Percentiles rank a stretch among this genome's conserved stretches.
Evolutionary conservation across 257 asterid genomes (phyloP).

Genomic region (Misopates orontium): DNA sequence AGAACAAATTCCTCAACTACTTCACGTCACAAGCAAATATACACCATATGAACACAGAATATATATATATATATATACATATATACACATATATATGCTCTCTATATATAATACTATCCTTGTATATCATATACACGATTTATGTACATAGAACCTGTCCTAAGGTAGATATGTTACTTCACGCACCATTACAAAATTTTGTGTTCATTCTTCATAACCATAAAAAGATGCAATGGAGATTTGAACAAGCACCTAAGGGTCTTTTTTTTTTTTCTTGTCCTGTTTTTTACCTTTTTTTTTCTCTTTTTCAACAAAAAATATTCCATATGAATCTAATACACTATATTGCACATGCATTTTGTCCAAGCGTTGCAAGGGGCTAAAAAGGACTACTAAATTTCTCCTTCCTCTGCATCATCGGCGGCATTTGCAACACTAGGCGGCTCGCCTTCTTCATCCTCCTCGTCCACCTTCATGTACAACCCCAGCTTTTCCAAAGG

Average conservation of each 20-base stretch:
- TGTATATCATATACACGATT: too few species aligned
- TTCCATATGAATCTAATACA: background rate
- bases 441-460: constrained; percentile 74
- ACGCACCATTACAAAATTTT: too few species aligned
- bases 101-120: too few species aligned
- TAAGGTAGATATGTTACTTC: too few species aligned
- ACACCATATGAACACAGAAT: too few species aligned
- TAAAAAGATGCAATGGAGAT: background rate
- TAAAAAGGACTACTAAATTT: constrained; percentile 45
- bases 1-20: too few species aligned
- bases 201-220: too few species aligned
- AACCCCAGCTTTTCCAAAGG: constrained; percentile 88
- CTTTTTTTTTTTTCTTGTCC: background rate
- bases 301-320: background rate
- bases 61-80: too few species aligned
- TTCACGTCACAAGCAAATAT: too few species aligned
- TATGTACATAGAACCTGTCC: too few species aligned
- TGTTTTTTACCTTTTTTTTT: background rate
- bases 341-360: background rate
- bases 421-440: constrained; percentile 23
- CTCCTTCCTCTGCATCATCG: constrained; percentile 74
- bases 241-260: background rate
- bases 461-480: constrained; percentile 83
- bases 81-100: too few species aligned
- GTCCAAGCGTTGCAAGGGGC: constrained; percentile 1